Evolutionary conservation across 2,329 filamentous ascomycete genomes (phyloP).

Genomic region (Madurella mycetomatis): DNA sequence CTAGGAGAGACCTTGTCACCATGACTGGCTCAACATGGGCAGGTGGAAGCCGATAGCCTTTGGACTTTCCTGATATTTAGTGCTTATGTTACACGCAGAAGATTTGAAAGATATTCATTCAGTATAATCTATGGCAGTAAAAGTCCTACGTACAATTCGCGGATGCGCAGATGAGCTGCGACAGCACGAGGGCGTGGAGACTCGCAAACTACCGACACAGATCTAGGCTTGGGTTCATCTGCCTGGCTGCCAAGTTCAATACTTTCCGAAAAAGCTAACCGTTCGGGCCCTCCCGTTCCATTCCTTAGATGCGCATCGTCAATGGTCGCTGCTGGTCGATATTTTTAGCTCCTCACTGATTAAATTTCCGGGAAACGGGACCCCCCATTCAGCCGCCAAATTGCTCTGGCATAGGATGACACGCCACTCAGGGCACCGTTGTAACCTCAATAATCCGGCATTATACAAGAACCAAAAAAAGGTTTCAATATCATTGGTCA

Average conservation of each 20-base stretch:
- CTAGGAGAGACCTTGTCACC: conserved; percentile 21
- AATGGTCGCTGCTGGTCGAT: conserved; percentile 6
- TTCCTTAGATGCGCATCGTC: neutral
- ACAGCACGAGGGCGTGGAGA: no score
- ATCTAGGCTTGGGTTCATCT: no score
- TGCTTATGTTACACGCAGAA: no score
- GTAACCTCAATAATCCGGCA: conserved; percentile 18
- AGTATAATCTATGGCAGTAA: no score
- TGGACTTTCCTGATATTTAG: neutral
- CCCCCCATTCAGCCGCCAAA: conserved; percentile 19
- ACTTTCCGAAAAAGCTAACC: no score
- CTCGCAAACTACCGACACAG: no score
- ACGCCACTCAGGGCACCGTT: conserved; percentile 9
- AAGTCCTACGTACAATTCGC: no score
- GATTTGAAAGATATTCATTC: neutral
- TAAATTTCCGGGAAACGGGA: conserved; percentile 19
- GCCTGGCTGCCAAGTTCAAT: no score
- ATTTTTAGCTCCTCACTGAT: conserved; percentile 21
- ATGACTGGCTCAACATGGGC: conserved; percentile 23
- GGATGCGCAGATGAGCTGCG: no score
- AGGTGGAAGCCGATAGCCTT: neutral
- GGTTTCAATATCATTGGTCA: conserved; percentile 6
- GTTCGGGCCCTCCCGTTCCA: conserved; percentile 1
- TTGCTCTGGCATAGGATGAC: conserved; percentile 14
- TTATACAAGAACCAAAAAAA: conserved; percentile 9